Conservation (phyloP, 2,329 filamentous ascomycete genomes). For the Apiospora sp. region DNA sequence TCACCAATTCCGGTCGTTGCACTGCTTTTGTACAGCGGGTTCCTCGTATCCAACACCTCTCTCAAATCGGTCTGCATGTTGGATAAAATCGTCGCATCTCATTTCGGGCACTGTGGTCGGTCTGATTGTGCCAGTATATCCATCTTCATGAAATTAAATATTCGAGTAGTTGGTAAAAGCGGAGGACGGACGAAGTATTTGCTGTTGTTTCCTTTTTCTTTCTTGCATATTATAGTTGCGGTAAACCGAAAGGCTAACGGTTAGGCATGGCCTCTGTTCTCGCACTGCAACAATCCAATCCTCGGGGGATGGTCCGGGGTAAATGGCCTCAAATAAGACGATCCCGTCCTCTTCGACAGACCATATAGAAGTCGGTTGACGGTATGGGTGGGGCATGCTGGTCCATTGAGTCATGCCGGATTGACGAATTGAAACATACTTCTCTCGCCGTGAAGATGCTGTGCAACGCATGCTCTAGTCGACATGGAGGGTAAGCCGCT, state of each 20-base stretch:
- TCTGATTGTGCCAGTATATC: not conserved
- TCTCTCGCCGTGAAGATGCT: conserved; percentile 12
- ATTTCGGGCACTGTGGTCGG: not conserved
- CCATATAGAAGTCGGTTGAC: not conserved
- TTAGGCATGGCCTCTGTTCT: not conserved
- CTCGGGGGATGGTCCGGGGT: conserved; percentile 2
- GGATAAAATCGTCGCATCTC: not conserved
- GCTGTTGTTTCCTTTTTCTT: not conserved
- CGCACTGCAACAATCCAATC: not conserved
- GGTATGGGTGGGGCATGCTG: not conserved
- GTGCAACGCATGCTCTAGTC: not conserved
- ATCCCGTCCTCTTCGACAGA: not conserved
- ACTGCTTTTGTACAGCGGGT: not conserved
- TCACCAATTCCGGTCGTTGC: not conserved
- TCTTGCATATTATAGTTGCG: not conserved
- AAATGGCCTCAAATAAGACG: conserved; percentile 22
- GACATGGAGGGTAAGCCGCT: conserved; percentile 11
- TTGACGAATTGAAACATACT: not conserved
- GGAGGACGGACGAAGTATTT: not conserved
- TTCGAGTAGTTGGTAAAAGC: not conserved
- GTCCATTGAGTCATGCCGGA: conserved; percentile 13
- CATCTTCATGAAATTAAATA: not conserved
- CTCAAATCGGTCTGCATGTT: not conserved
- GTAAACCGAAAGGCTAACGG: not conserved
- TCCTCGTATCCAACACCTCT: not conserved